phyloP scores from a whole-genome alignment of 768 basidiomycete species.

The Aureoboletus auriporus region DNA sequence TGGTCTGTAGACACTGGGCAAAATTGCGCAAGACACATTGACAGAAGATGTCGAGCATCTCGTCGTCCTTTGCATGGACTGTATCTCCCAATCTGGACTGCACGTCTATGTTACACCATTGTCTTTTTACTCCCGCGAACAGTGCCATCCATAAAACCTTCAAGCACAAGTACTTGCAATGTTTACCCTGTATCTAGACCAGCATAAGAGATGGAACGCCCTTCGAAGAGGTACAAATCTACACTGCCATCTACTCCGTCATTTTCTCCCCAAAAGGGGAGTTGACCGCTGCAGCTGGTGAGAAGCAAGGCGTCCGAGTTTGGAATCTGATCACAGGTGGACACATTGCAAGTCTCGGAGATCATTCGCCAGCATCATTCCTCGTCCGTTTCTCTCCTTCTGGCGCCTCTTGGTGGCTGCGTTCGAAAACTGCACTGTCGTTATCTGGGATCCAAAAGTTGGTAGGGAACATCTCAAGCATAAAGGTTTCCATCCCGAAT shows the following conservation, averaged over 20 bases:
- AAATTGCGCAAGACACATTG: neutral
- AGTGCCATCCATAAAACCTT: slow-evolving; percentile 8
- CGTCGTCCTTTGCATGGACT: slow-evolving; percentile 8
- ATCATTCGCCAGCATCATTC: slow-evolving; percentile 1
- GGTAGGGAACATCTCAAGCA: slow-evolving; percentile 11
- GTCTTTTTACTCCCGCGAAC: slow-evolving; percentile 5
- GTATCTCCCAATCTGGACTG: slow-evolving; percentile 10
- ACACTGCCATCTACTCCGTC: slow-evolving; percentile 4
- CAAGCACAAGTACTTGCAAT: slow-evolving; percentile 9
- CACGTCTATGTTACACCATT: slow-evolving; percentile 14
- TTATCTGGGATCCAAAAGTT: slow-evolving; percentile 12
- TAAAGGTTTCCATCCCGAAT: neutral
- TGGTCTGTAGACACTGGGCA: neutral
- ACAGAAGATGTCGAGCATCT: slow-evolving; percentile 12
- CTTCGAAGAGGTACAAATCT: slow-evolving; percentile 6
- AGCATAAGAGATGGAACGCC: slow-evolving; percentile 3
- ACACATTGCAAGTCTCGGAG: slow-evolving; percentile 11
- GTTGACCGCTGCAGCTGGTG: slow-evolving; percentile 7
- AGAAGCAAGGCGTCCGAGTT: slow-evolving; percentile 10
- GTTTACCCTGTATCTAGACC: neutral
- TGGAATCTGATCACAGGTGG: slow-evolving; percentile 14
- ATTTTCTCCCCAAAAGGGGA: slow-evolving; percentile 12
- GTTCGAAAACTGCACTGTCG: slow-evolving; percentile 3
- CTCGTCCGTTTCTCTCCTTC: slow-evolving; percentile 9
- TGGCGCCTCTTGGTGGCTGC: slow-evolving; percentile 10